Base-by-base conservation (phyloP, 257 asterid genomes). In the Penstemon davidsonii region DNA sequence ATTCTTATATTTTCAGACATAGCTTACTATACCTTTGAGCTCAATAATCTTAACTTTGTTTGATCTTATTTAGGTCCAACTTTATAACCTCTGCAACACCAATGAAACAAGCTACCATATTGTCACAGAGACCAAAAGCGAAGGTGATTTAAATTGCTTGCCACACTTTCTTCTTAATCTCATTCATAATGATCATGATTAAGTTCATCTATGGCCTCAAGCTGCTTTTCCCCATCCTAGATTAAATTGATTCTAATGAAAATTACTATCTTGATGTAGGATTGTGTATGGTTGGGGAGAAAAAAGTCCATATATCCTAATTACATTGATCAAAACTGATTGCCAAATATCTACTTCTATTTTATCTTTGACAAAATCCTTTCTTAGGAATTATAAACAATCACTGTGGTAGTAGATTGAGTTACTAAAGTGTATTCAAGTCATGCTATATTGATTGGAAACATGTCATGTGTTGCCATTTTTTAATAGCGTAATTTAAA, bases 41-140 rank as follows among this genome's bases (percentile, higher is more conserved):
- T 69, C 19, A 73, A 62, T 64, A 76, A 75, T 65, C 59, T 76
- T 63, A 55, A 65, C 52, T 70, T 71, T 51, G 37, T 51, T 62
- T 78, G 64, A 62, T 67, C 53, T 75, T 60, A 65, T 75, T 70
- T 80, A 92, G 96, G 86, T 92, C 76, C 84, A 73, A 60, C 75
- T 92, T 66, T 85, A 85, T 78, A 76, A 81, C 67, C 87, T 92
- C 76, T 60, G 55, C 41, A 62, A 81, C 66, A 79, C 85, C 61
- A 73, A 76, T 18, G 85, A 73, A 53, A 75, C 78, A 45, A 80
- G 72, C 76, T 75, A 81, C 76, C 88, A 81, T 83, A 72, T 80
- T 74, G 83, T 87, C 51, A 79, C 88, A 37, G 90, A 86, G 75
- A 76, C 87, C 76, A 75, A 75, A 66, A 77, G 73, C 25, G 98